phyloP scores from a whole-genome alignment of 106 monocot species.

The Vanilla planifolia region DNA sequence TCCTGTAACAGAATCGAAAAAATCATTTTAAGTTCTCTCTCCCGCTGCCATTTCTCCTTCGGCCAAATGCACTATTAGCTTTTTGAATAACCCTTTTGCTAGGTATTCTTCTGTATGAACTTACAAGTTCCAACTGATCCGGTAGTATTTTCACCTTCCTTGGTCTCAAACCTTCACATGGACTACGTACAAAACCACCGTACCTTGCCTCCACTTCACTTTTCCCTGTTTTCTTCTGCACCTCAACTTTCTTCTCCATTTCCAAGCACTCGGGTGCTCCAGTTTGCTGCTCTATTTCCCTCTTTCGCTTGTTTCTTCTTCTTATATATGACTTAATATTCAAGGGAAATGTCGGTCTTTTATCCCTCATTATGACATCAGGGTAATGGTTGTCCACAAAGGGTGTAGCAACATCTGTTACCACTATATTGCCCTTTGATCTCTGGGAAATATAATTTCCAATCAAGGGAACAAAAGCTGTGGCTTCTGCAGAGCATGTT shows the following conservation, averaged over 20 bases:
- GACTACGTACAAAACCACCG: slow-evolving; percentile 54
- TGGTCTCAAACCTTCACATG: slow-evolving; percentile 86
- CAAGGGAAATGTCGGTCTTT: not conserved
- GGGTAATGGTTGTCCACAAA: not conserved
- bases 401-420: slow-evolving; percentile 2
- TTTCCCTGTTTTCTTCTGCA: not conserved
- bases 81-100: not conserved
- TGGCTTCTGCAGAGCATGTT: not conserved
- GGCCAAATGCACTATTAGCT: not conserved
- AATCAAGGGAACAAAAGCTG: no score
- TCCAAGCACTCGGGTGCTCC: not conserved
- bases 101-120: not conserved
- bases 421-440: no score
- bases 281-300: slow-evolving; percentile 20
- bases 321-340: slow-evolving; percentile 35
- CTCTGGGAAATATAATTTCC: no score
- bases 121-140: not conserved
- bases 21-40: slow-evolving; percentile 18
- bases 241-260: not conserved
- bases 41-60: not conserved
- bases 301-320: slow-evolving; percentile 45
- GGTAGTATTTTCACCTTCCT: slow-evolving; percentile 9
- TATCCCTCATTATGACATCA: not conserved
- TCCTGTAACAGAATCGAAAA: slow-evolving; percentile 34
- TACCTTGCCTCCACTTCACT: not conserved